Conservation (phyloP, 2,329 filamentous ascomycete species). For the Venturia effusa region DNA sequence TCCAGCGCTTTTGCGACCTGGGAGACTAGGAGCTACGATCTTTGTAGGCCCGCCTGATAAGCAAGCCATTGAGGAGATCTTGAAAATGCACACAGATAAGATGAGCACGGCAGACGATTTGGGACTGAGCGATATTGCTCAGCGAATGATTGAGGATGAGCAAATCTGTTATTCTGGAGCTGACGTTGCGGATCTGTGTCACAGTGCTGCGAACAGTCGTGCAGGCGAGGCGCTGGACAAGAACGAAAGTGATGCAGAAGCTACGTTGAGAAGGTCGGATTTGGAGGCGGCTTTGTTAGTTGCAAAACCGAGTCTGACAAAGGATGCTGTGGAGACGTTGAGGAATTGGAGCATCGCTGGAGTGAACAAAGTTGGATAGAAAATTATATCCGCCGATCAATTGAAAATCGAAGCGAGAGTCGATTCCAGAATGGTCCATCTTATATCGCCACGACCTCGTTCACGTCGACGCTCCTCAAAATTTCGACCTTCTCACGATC, state of each 20-base stretch:
- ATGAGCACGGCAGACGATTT: neutral
- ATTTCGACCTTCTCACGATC: no score
- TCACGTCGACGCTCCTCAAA: no score
- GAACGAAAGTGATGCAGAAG: neutral
- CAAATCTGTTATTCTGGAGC: constrained; percentile 9
- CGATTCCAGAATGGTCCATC: no score
- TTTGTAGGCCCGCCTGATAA: constrained; percentile 76
- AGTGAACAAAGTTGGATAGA: neutral
- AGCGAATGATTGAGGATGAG: neutral
- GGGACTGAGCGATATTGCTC: constrained; percentile 1
- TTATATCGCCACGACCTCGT: no score
- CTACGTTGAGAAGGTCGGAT: neutral
- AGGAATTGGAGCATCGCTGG: constrained; percentile 4
- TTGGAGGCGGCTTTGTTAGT: constrained; percentile 8
- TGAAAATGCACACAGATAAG: constrained; percentile 48
- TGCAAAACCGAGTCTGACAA: neutral
- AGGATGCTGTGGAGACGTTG: neutral
- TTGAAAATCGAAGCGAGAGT: no score
- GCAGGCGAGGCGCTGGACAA: neutral
- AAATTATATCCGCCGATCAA: no score
- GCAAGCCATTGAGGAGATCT: constrained; percentile 64
- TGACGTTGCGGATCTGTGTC: constrained; percentile 8
- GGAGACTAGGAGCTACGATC: constrained; percentile 72
- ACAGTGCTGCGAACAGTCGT: constrained; percentile 1
- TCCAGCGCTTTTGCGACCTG: constrained; percentile 72